Percentiles rank a stretch among this genome's conserved stretches.
Evolutionary conservation across 2,329 filamentous ascomycete species (phyloP).

Genomic region (Aspergillus pseudoviridinutans): DNA sequence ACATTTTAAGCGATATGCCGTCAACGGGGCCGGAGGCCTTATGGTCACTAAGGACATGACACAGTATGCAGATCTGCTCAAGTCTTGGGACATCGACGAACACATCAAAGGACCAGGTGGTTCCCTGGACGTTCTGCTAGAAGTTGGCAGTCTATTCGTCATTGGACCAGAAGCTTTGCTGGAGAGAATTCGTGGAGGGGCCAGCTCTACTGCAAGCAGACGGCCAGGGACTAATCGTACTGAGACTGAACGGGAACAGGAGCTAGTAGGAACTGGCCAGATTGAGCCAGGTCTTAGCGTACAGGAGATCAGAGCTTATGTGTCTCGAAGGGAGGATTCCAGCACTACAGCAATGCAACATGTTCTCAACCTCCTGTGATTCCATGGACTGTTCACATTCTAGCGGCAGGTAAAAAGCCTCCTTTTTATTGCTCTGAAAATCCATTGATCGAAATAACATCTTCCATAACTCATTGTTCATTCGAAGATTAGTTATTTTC

Average conservation of each 20-base stretch:
- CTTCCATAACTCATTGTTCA: background rate
- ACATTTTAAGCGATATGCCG: slow-evolving; percentile 90
- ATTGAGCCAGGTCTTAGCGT: slow-evolving; percentile 50
- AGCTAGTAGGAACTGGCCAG: slow-evolving; percentile 42
- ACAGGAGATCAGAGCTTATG: slow-evolving; percentile 69
- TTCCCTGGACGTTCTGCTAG: slow-evolving; percentile 78
- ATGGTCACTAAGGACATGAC: slow-evolving; percentile 97
- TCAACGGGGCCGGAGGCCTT: slow-evolving; percentile 87
- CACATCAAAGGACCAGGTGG: slow-evolving; percentile 49
- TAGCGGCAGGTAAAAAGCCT: background rate
- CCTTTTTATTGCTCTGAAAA: background rate
- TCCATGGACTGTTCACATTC: background rate
- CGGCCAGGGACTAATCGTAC: slow-evolving; percentile 44
- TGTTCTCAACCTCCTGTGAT: slow-evolving; percentile 64
- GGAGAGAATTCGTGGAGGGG: slow-evolving; percentile 62
- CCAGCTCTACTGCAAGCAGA: slow-evolving; percentile 44
- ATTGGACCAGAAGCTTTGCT: slow-evolving; percentile 75
- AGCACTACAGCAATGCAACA: slow-evolving; percentile 76
- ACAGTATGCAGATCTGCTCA: slow-evolving; percentile 82
- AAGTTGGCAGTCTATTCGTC: slow-evolving; percentile 94
- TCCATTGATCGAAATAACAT: background rate
- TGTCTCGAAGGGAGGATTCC: slow-evolving; percentile 79
- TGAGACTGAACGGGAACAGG: slow-evolving; percentile 19
- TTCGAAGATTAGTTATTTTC: background rate
- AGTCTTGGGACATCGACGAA: slow-evolving; percentile 72